Evolutionary conservation across 2,329 filamentous ascomycete species (phyloP), one percentile per base, ranked within the genome.

Genomic region (Diaporthe ilicicola): DNA sequence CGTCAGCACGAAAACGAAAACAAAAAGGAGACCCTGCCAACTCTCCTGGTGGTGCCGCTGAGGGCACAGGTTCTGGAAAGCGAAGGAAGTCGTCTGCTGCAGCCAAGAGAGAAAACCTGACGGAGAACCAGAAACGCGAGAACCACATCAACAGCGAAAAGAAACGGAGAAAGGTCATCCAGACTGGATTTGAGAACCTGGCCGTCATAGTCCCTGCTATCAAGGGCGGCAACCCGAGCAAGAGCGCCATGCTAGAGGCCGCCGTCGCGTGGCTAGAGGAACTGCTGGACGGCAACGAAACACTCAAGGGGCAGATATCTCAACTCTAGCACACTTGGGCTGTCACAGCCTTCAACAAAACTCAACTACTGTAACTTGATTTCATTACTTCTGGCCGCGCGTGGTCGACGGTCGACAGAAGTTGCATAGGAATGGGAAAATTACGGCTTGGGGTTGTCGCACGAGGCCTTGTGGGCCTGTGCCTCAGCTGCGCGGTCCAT

Each of bases 131-230:
- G 80, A 96, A 95, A 81, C 87, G 93, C 55, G 91, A 91, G 76
- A 97, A 97, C 75, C 94, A 97, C 78, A 96, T 97, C 74, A 87
- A 91, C 66, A 96, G 94, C 66, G 94, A 97, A 78, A 93, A 97
- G 82, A 97, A 96, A 81, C 88, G 94, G 42, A 87, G 94, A 59
- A 94, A 93, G 32, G 84, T 94, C 56, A 95, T 95, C 76, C 92
- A 94, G 77, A 88, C 93, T 74, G 93, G 93, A 0, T 97, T 95
- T 76, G 92, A 94, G 53, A 92, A 95, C 70, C 82, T 97, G n/a
- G 89, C 89, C 74, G 86, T 90, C 34, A 84, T 97, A 27, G 93
- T 97, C 0, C 94, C 94, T 0, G 91, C 90, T 19, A 85, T 97
- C 13, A 88, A 87, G 69, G 90, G 89, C 32, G 92, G 92, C 10